Evolutionary conservation across 1,139 yeast species (phyloP).

Genomic region (Entelexis sorbosivorans): DNA sequence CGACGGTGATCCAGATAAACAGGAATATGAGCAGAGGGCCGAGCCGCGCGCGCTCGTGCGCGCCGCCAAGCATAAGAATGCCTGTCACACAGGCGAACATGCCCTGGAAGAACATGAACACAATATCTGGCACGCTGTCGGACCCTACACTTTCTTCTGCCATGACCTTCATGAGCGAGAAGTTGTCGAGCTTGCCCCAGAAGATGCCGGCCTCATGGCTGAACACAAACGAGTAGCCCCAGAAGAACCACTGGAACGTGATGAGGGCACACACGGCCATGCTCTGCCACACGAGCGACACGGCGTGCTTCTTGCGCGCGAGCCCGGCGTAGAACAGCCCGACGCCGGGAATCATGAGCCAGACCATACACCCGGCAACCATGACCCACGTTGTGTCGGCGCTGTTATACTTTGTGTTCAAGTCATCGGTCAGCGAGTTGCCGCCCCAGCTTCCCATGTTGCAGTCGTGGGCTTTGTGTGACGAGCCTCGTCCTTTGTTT

Average conservation of each 20-base stretch:
- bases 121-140: conserved; percentile 64
- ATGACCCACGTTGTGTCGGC: conserved; percentile 82
- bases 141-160: conserved; percentile 67
- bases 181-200: conserved; percentile 70
- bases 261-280: conserved; percentile 75
- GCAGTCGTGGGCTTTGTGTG: neutral
- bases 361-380: conserved; percentile 61
- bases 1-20: conserved; percentile 91
- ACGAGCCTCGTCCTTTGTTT: neutral
- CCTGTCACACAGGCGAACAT: conserved; percentile 93
- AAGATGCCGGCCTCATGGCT: conserved; percentile 60
- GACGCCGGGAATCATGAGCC: conserved; percentile 93
- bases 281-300: conserved; percentile 87
- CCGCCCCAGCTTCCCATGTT: conserved; percentile 50
- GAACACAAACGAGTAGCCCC: conserved; percentile 89
- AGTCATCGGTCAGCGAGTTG: conserved; percentile 58
- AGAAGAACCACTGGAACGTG: conserved; percentile 89
- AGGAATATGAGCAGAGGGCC: conserved; percentile 93
- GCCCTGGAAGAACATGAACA: conserved; percentile 84
- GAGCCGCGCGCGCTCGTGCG: conserved; percentile 92
- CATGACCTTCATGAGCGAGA: conserved; percentile 65
- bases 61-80: conserved; percentile 90
- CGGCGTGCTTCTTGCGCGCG: conserved; percentile 84
- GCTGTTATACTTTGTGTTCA: conserved; percentile 60
- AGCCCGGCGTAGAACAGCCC: conserved; percentile 85